Conservation (phyloP, 2,329 filamentous ascomycete genomes). For the Alternaria arborescens region DNA sequence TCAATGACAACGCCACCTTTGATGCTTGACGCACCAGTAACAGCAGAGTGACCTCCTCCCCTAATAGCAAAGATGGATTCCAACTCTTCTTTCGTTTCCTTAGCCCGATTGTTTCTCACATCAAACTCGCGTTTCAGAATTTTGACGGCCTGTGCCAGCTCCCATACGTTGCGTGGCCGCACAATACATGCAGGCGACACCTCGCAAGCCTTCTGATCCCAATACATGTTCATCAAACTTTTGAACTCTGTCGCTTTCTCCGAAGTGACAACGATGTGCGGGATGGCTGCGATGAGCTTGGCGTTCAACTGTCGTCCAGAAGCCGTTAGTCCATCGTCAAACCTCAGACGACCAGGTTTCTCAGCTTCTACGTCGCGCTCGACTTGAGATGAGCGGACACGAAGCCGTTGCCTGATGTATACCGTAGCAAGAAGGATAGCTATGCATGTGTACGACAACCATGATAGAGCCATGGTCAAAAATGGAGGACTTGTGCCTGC, state of each 20-base stretch:
- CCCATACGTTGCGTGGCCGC: slow-evolving; percentile 36
- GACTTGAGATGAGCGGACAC: slow-evolving; percentile 16
- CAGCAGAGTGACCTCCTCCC: slow-evolving; percentile 55
- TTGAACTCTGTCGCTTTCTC: slow-evolving; percentile 15
- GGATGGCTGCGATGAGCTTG: slow-evolving; percentile 22
- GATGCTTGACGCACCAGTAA: slow-evolving; percentile 33
- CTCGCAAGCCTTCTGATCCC: slow-evolving; percentile 48
- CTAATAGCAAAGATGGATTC: slow-evolving; percentile 56
- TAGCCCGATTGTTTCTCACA: slow-evolving; percentile 23
- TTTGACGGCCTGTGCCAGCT: slow-evolving; percentile 39
- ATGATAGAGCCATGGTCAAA: not conserved
- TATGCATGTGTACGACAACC: slow-evolving; percentile 12
- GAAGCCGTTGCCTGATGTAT: slow-evolving; percentile 20
- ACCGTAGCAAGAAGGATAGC: slow-evolving; percentile 5
- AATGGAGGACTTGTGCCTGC: not conserved
- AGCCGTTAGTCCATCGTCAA: slow-evolving; percentile 15
- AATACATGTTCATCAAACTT: slow-evolving; percentile 33
- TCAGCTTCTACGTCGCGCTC: slow-evolving; percentile 19
- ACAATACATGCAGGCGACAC: slow-evolving; percentile 43
- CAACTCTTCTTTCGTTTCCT: not conserved
- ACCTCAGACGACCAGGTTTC: slow-evolving; percentile 7
- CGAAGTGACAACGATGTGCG: slow-evolving; percentile 18
- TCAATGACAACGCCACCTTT: slow-evolving; percentile 29
- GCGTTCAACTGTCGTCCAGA: slow-evolving; percentile 17
- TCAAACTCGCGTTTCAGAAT: slow-evolving; percentile 42